phyloP scores from a whole-genome alignment of 306 rosid species.

The Abrus pulchellus region DNA sequence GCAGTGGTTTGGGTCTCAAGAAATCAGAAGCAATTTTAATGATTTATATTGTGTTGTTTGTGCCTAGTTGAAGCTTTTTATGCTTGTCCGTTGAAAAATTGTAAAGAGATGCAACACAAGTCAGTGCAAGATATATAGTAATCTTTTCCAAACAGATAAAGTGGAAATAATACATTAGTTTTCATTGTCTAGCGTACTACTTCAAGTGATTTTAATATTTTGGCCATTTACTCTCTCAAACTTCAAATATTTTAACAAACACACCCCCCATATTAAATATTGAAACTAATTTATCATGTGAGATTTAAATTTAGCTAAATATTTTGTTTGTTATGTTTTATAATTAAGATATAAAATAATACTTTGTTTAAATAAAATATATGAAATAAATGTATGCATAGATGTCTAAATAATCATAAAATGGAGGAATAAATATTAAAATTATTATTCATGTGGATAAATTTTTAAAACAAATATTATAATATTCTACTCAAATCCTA shows the following conservation, averaged over 20 bases:
- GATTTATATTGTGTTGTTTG: not conserved
- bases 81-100: not conserved
- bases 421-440: no score
- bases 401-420: no score
- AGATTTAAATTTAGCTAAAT: no score
- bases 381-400: no score
- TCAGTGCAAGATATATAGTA: not conserved
- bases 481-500: no score
- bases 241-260: not conserved
- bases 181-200: not conserved
- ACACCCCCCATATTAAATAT: no score
- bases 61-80: not conserved
- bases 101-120: not conserved
- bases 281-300: no score
- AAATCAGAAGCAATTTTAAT: not conserved
- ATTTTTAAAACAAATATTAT: no score
- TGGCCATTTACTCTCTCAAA: not conserved
- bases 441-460: no score
- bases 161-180: not conserved
- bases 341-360: no score
- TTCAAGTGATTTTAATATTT: not conserved
- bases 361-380: no score
- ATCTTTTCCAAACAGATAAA: not conserved
- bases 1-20: constrained; percentile 18
- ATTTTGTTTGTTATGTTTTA: no score